A percentile compares a stretch with the other conserved stretches of the same genome.
phyloP scores from a whole-genome alignment of 257 asterid species.

The Misopates orontium region DNA sequence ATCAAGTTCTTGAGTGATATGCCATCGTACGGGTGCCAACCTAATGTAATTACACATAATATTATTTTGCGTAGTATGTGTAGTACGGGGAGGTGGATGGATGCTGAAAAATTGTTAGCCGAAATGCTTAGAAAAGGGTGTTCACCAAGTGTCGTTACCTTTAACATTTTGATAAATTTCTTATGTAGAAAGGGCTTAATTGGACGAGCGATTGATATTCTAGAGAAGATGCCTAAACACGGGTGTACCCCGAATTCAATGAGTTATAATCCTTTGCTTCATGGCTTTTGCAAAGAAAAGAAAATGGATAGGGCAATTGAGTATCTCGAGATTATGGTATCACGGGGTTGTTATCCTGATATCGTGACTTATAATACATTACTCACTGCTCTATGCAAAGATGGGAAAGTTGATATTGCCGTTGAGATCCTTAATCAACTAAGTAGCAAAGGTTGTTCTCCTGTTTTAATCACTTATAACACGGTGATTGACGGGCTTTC shows the following conservation, averaged over 20 bases:
- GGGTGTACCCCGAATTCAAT: conserved; percentile 80
- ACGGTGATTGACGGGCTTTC: conserved; percentile 85
- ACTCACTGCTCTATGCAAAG: conserved; percentile 85
- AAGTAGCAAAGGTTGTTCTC: conserved; percentile 61
- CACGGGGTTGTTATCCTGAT: conserved; percentile 83
- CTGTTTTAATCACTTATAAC: conserved; percentile 79
- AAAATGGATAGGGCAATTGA: conserved; percentile 83
- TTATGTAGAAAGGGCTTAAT: conserved; percentile 67
- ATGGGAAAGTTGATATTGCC: conserved; percentile 77
- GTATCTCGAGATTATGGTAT: conserved; percentile 79
- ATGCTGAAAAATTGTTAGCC: conserved; percentile 70
- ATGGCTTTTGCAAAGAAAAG: conserved; percentile 85
- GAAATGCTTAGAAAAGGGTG: conserved; percentile 80
- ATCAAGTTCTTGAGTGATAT: conserved; percentile 63
- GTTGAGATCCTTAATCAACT: conserved; percentile 77
- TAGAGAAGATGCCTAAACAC: conserved; percentile 75
- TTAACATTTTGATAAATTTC: conserved; percentile 78
- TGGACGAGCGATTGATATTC: conserved; percentile 70
- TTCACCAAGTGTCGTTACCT: conserved; percentile 84
- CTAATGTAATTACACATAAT: conserved; percentile 78
- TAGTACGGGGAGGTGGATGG: conserved; percentile 85
- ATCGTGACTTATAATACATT: conserved; percentile 82
- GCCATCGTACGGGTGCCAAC: conserved; percentile 73
- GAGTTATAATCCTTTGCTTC: conserved; percentile 85
- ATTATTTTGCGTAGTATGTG: conserved; percentile 84